Base-by-base conservation (phyloP, 768 basidiomycete genomes). In the Podaxis carcinomalis region DNA sequence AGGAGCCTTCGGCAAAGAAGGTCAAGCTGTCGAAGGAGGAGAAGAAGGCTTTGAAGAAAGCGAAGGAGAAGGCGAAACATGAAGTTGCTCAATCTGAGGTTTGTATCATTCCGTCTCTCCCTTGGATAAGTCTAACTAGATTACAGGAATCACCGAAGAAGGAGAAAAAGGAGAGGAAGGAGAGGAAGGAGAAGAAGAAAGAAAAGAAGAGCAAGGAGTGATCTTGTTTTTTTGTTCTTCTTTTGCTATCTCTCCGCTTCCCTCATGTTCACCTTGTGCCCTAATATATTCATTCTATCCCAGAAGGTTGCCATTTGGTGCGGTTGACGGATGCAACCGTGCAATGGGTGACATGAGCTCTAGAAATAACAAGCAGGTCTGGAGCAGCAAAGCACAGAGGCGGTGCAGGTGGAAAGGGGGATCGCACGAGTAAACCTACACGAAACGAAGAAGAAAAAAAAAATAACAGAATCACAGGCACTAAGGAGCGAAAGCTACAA, bases 41-140 rank as follows among this genome's bases (percentile, higher is more conserved):
- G 76, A 91, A 91, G 80, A 92, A 90, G 77, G 88, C 89, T 16
- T 73, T 88, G 71, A 92, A 90, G 74, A 91, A 88, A 74, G 87
- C 86, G 47, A 82, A 90, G 75, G 80, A 83, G 67, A 77, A 83
- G 66, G 81, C 75, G n/a, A 85, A 83, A 71, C 74, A 69, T 36
- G 81, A 80, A 65, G 79, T 74, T 19, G 79, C 65, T 19, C 77
- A 81, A 79, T 42, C 27, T 46, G 63, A 64, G 64, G 67, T 65
- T 59, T 64, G 66, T 65, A 11, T 63, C 61, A 19, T 42, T 9
- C 52, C 25, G 32, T 56, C 52, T 25, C 13, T 36, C 23, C 53
- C 27, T 13, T 28, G 10, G 47, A 19, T 56, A 13, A 55, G 32
- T 56, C 19, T 63, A 27, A 60, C 55, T 50, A 25, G 23, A 28